A percentile compares a stretch with the other conserved stretches of the same genome.
These are phyloP conservation scores for Crucibulum parvulum DNA, from an alignment of 1,284 basidiomycete genomes.

Conservation along the genomic window DNA sequence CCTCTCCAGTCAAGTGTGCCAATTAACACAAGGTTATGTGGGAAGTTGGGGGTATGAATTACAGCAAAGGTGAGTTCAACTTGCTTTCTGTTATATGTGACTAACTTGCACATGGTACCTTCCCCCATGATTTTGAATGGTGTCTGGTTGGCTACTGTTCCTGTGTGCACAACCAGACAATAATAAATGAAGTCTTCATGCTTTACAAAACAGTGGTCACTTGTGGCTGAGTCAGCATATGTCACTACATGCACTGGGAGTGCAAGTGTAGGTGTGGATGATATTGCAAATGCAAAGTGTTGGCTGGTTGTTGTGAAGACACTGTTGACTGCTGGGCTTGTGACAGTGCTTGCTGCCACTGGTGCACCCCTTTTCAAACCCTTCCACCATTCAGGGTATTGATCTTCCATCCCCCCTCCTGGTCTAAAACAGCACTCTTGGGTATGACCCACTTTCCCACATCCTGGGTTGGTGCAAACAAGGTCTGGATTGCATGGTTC, in stretches of 20 bases:
- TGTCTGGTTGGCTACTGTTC: not conserved
- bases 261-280: too few species aligned
- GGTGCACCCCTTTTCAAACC: too few species aligned
- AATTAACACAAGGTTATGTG: slow-evolving; percentile 23
- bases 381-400: too few species aligned
- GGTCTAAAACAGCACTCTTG: too few species aligned
- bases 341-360: too few species aligned
- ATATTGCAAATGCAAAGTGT: too few species aligned
- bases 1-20: slow-evolving; percentile 5
- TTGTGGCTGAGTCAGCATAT: not conserved
- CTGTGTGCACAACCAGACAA: not conserved
- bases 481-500: too few species aligned
- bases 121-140: not conserved
- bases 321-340: too few species aligned
- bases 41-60: slow-evolving; percentile 17
- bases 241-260: slow-evolving; percentile 19
- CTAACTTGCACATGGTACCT: not conserved
- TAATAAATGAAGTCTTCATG: not conserved
- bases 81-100: not conserved
- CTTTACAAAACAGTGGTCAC: not conserved
- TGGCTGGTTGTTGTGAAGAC: too few species aligned
- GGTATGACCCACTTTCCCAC: too few species aligned
- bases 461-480: too few species aligned
- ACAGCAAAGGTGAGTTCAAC: not conserved
- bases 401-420: too few species aligned